phyloP scores from a whole-genome alignment of 331 rosid species.

The Quercus tomentella region DNA sequence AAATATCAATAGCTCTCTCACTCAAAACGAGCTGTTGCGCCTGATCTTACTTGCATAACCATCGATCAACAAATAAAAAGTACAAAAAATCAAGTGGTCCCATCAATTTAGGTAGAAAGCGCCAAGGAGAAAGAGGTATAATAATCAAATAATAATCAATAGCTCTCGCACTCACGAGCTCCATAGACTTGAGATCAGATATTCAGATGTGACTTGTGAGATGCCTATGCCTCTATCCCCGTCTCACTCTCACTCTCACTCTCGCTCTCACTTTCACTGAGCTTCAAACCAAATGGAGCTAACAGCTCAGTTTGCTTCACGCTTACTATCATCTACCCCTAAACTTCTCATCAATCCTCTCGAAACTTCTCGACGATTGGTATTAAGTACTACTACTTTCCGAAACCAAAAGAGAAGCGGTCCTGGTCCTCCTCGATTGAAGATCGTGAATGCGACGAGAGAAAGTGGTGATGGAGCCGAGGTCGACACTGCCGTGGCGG shows the following conservation, averaged over 20 bases:
- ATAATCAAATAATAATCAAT: neutral
- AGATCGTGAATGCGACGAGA: conserved; percentile 24
- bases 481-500: conserved; percentile 24
- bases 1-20: too few relatives aligned
- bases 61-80: too few relatives aligned
- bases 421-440: neutral
- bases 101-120: neutral
- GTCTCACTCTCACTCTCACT: neutral
- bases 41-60: neutral
- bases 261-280: neutral
- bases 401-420: neutral
- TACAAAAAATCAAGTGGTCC: neutral
- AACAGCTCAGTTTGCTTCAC: neutral
- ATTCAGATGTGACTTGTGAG: neutral
- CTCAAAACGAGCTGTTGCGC: too few relatives aligned
- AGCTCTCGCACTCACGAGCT: neutral
- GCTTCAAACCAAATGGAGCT: conserved; percentile 18
- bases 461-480: conserved; percentile 15
- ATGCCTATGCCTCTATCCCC: too few relatives aligned
- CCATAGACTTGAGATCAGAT: neutral
- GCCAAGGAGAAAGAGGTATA: neutral
- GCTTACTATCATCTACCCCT: conserved; percentile 16
- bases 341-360: neutral
- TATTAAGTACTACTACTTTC: neutral
- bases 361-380: neutral